phyloP scores from a whole-genome alignment of 2,329 filamentous ascomycete genomes.

The Alternaria sp. region DNA sequence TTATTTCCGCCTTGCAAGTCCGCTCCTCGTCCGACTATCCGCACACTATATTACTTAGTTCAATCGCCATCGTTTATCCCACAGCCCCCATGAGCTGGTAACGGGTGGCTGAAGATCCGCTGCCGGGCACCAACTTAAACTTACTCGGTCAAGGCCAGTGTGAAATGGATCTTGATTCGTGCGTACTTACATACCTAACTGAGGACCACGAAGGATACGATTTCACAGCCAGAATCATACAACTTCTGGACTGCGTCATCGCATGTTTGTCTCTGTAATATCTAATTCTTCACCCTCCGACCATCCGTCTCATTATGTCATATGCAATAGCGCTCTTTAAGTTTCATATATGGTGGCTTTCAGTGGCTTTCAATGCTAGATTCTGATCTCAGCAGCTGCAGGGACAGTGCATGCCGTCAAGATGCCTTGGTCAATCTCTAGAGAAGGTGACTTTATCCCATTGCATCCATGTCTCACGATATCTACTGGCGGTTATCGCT shows the following conservation, averaged over 20 bases:
- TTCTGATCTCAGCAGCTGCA: neutral
- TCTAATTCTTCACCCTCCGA: neutral
- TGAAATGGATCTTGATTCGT: neutral
- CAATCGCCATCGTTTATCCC: neutral
- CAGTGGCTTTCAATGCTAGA: neutral
- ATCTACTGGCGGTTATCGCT: too few relatives aligned
- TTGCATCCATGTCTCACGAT: too few relatives aligned
- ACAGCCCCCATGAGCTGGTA: neutral
- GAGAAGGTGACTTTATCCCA: too few relatives aligned
- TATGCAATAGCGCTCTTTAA: neutral
- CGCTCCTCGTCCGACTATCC: neutral
- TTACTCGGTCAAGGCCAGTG: neutral
- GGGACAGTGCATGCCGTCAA: too few relatives aligned
- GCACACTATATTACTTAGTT: neutral
- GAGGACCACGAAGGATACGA: neutral
- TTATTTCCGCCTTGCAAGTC: neutral
- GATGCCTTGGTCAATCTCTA: too few relatives aligned
- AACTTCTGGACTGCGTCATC: too few relatives aligned
- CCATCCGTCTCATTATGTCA: neutral
- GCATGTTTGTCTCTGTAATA: neutral
- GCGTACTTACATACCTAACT: neutral
- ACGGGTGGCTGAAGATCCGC: neutral
- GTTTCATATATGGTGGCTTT: neutral
- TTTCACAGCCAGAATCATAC: neutral
- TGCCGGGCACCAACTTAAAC: neutral